These are phyloP conservation scores for Eurotiales sp. DNA, from an alignment of 2,329 filamentous ascomycete species.

Conservation along the genomic window DNA sequence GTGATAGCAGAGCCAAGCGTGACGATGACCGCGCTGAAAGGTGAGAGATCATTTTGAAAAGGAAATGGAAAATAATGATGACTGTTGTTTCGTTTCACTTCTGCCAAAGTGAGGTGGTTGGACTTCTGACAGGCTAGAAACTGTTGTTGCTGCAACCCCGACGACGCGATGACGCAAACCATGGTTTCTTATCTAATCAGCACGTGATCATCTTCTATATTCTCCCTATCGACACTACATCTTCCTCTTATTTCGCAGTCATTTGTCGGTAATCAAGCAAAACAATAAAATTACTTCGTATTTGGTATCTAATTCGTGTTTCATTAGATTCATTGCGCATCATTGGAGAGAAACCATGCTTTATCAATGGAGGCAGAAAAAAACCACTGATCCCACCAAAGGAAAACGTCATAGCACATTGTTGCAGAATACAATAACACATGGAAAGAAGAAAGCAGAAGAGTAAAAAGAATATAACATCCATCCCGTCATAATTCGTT, in stretches of 20 bases:
- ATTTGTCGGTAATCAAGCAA: no score
- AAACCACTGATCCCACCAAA: neutral
- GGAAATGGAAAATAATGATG: no score
- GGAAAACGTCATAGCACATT: neutral
- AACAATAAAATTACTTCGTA: no score
- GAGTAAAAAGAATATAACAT: neutral
- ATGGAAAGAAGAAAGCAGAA: neutral
- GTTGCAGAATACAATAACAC: neutral
- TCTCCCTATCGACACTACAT: no score
- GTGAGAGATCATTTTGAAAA: neutral
- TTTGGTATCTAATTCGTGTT: neutral
- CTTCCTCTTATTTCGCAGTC: no score
- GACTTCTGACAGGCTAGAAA: neutral
- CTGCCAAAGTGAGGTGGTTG: no score
- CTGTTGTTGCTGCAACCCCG: neutral
- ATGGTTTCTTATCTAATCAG: conserved; percentile 15
- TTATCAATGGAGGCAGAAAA: neutral
- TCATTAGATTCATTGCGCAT: neutral
- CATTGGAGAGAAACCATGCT: neutral
- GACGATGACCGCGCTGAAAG: neutral
- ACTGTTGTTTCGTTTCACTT: no score
- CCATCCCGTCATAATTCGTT: conserved; percentile 8
- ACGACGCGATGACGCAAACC: conserved; percentile 10
- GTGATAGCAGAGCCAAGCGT: neutral
- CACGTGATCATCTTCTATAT: no score